Evolutionary conservation across 2,329 filamentous ascomycete species (phyloP).

Genomic region (Hawksworthiomyces lignivorus): DNA sequence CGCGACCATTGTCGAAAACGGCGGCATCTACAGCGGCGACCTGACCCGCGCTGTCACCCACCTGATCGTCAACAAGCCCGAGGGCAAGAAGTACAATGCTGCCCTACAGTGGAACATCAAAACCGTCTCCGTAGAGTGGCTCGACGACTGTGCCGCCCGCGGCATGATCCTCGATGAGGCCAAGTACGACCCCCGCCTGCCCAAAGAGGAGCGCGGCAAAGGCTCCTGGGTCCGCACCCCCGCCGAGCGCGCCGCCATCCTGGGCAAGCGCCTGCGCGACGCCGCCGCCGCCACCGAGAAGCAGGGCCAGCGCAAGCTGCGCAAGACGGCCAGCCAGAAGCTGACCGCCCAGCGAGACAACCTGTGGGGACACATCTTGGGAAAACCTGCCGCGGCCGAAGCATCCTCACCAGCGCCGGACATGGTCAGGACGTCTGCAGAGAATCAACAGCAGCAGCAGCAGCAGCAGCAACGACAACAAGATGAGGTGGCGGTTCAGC

Average conservation of each 20-base stretch:
- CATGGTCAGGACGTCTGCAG: too few relatives aligned
- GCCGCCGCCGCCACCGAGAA: constrained; percentile 33
- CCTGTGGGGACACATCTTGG: constrained; percentile 87
- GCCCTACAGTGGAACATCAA: constrained; percentile 77
- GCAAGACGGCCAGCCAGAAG: constrained; percentile 80
- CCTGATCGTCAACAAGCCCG: constrained; percentile 68
- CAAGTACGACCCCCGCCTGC: constrained; percentile 71
- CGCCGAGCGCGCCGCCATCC: constrained; percentile 29
- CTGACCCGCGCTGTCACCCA: constrained; percentile 82
- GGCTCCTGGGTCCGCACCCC: constrained; percentile 61
- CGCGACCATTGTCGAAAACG: constrained; percentile 58
- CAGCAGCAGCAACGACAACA: not conserved
- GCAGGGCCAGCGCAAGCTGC: constrained; percentile 68
- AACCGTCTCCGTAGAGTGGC: constrained; percentile 77
- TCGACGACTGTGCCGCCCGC: constrained; percentile 71
- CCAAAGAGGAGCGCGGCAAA: constrained; percentile 61
- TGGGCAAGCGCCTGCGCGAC: constrained; percentile 54
- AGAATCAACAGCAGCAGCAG: not conserved
- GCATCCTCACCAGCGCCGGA: not conserved
- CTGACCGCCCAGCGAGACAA: constrained; percentile 70
- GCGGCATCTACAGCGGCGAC: constrained; percentile 80
- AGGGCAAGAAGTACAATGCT: constrained; percentile 84
- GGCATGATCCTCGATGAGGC: constrained; percentile 86
- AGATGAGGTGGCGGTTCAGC: too few relatives aligned
- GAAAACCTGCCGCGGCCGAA: constrained; percentile 23